Conservation (phyloP, 768 basidiomycete species). For the Suillus variegatus region DNA sequence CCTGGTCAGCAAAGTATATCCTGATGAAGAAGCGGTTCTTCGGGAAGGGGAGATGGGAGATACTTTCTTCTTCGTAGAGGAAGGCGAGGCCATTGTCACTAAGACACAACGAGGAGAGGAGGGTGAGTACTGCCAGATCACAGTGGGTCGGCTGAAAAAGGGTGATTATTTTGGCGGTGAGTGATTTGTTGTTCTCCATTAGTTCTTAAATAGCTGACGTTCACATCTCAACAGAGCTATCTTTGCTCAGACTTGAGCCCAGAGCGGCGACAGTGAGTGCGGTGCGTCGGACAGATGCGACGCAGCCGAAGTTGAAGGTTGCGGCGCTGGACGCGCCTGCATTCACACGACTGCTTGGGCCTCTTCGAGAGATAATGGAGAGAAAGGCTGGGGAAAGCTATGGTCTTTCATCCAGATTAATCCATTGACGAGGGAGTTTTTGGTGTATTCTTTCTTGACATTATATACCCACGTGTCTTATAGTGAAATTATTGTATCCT, state of each 20-base stretch:
- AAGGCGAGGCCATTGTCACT: slow-evolving; percentile 86
- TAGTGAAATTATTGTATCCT: slow-evolving; percentile 4
- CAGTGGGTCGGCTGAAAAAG: slow-evolving; percentile 76
- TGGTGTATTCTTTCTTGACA: background rate
- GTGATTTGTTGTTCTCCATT: slow-evolving; percentile 21
- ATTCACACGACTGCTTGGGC: slow-evolving; percentile 92
- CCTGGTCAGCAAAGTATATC: slow-evolving; percentile 78
- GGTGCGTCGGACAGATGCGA: slow-evolving; percentile 43
- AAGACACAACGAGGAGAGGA: slow-evolving; percentile 66
- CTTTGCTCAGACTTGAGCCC: slow-evolving; percentile 83
- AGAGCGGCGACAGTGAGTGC: slow-evolving; percentile 98
- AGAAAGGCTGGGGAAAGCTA: slow-evolving; percentile 82
- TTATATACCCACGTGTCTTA: slow-evolving; percentile 6
- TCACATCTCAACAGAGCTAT: slow-evolving; percentile 64
- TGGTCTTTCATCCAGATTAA: slow-evolving; percentile 36
- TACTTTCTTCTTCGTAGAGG: slow-evolving; percentile 97
- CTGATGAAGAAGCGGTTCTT: slow-evolving; percentile 87
- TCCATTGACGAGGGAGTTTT: slow-evolving; percentile 25
- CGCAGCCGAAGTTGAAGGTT: slow-evolving; percentile 77
- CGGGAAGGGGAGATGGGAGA: slow-evolving; percentile 94
- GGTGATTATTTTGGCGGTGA: slow-evolving; percentile 99
- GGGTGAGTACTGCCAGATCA: slow-evolving; percentile 60
- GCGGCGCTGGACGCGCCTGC: slow-evolving; percentile 92
- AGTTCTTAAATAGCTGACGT: slow-evolving; percentile 10
- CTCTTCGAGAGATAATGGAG: slow-evolving; percentile 91